A percentile compares a stretch with the other conserved stretches of the same genome.
These are phyloP conservation scores for Claviceps cyperi DNA, from an alignment of 2,329 filamentous ascomycete genomes.

Conservation along the genomic window DNA sequence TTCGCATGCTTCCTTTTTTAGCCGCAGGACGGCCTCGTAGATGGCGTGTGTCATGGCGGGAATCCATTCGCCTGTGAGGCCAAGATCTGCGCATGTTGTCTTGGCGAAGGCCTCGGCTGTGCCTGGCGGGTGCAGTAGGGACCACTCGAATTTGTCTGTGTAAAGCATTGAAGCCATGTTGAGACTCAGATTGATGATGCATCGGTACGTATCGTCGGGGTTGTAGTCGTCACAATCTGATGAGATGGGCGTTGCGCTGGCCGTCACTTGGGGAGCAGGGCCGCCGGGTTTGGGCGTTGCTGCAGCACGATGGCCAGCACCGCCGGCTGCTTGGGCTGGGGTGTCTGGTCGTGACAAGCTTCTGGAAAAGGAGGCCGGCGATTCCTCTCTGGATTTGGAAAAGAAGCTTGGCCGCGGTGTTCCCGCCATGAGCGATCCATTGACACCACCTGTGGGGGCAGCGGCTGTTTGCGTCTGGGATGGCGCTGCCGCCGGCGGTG, in stretches of 20 bases:
- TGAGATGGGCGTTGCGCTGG: slow-evolving; percentile 48
- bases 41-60: slow-evolving; percentile 91
- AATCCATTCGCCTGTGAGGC: slow-evolving; percentile 82
- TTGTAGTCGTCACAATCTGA: slow-evolving; percentile 60
- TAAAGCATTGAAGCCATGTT: slow-evolving; percentile 86
- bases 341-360: slow-evolving; percentile 38
- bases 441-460: slow-evolving; percentile 5
- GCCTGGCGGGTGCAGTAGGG: slow-evolving; percentile 76
- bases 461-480: slow-evolving; percentile 5
- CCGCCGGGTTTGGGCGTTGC: slow-evolving; percentile 29
- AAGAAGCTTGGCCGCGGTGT: slow-evolving; percentile 17
- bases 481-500: slow-evolving; percentile 11
- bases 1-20: slow-evolving; percentile 95
- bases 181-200: slow-evolving; percentile 79
- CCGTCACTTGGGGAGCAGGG: slow-evolving; percentile 44
- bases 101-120: slow-evolving; percentile 87
- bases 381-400: slow-evolving; percentile 24
- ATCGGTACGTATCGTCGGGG: slow-evolving; percentile 88
- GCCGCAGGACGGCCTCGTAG: slow-evolving; percentile 79
- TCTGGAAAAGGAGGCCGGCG: slow-evolving; percentile 20
- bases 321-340: slow-evolving; percentile 35
- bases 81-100: slow-evolving; percentile 83
- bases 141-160: slow-evolving; percentile 97
- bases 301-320: slow-evolving; percentile 10
- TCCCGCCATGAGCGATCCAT: slow-evolving; percentile 9